Base-by-base conservation (phyloP, 768 basidiomycete genomes). In the Tylopilus sp. region DNA sequence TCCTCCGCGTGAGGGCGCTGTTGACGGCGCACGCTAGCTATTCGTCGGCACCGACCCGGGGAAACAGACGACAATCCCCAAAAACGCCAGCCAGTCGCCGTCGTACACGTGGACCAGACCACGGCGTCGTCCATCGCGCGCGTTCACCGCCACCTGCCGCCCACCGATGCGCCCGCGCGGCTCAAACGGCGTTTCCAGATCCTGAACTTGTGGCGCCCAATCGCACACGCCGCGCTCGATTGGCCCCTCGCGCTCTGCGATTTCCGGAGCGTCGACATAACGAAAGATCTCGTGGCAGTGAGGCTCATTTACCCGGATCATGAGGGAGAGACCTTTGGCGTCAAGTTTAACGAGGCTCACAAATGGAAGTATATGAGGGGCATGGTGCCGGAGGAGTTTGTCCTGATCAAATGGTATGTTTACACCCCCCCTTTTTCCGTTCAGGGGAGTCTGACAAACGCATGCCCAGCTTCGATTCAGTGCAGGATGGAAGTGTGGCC, bases 201-300 rank as follows among this genome's bases (percentile, higher is more conserved):
- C 54, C 71, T 80, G 53, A 80, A 79, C 61, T 62, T 81, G 50
- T 81, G 80, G 80, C 72, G 79, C 20, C 79, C 79, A 1, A 77
- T 80, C 58, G 58, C 67, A 17, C 64, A 75, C 52, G 56, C 70
- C 2, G 77, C 77, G 3, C 58, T 62, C n/a, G 80, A 79, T 52
- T 76, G 71, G 67, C 79, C 78, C 6, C 71, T 81, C 33, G 72
- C 73, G 11, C 65, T 77, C 0, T 76, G 76, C 57, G 80, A 81
- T 63, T 78, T 65, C 58, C 68, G 72, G 12, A 73, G 68, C 49
- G 63, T 79, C 7, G 68, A 78, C 53, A 43, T 51, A 1, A 52
- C 64, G 47, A 63, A 62, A 22, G 76, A 79, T 52, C 57, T 80
- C 12, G 40, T 71, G 0, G 59, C 75, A 11, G 65, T 69, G 1